Evolutionary conservation across 331 rosid species (phyloP).

Genomic region (Acacia concinna): DNA sequence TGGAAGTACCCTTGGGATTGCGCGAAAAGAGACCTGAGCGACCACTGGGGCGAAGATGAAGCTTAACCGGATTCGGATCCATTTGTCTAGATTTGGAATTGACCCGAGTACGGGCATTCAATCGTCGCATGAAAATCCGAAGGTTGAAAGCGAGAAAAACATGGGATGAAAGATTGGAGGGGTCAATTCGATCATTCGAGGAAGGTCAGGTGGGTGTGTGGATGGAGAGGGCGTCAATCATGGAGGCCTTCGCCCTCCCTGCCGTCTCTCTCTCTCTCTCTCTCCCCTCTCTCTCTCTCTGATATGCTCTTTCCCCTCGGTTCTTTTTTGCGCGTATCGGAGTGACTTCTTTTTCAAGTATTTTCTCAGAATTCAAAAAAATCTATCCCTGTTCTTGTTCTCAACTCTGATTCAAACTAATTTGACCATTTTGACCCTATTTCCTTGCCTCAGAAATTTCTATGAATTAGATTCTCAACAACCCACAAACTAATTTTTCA

Average conservation of each 20-base stretch:
- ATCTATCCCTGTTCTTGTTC: background rate
- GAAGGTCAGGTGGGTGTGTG: background rate
- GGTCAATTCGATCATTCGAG: background rate
- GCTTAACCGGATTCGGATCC: constrained; percentile 66
- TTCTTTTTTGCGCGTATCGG: background rate
- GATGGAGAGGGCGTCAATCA: constrained; percentile 16
- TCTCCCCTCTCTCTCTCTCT: background rate
- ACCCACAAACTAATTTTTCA: no score
- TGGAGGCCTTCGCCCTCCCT: constrained; percentile 5
- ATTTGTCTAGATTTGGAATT: constrained; percentile 36
- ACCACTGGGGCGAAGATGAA: constrained; percentile 41
- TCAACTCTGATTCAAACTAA: background rate
- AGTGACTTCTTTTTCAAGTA: background rate
- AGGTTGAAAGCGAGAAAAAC: background rate
- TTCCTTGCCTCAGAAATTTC: no score
- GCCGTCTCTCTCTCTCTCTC: background rate
- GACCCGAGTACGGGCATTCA: constrained; percentile 49
- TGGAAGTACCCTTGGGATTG: constrained; percentile 25
- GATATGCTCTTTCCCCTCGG: background rate
- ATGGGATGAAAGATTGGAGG: constrained; percentile 13
- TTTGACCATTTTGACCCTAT: background rate
- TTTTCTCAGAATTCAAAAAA: background rate
- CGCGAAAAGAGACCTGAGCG: constrained; percentile 52
- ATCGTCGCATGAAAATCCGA: constrained; percentile 60
- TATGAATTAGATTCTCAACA: no score